phyloP scores from a whole-genome alignment of 1,284 basidiomycete species.

The Fomitiporia mediterranea region DNA sequence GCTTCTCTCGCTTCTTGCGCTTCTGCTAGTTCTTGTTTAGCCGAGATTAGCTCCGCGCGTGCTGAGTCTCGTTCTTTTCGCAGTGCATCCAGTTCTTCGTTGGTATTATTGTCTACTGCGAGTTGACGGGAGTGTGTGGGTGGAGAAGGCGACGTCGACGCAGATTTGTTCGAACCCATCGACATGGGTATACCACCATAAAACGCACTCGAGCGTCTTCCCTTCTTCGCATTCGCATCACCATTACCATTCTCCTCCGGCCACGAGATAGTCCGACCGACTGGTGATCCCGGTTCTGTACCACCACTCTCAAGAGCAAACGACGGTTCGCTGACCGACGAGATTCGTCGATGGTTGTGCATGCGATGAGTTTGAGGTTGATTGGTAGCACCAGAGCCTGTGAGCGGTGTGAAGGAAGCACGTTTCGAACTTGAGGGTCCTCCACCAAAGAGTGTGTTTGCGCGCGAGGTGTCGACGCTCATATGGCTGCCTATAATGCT shows the following conservation, averaged over 20 bases:
- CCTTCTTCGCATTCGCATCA: constrained; percentile 28
- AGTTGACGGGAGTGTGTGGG: constrained; percentile 23
- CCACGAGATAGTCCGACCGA: constrained; percentile 29
- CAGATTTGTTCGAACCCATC: constrained; percentile 23
- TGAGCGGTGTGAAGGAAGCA: constrained; percentile 66
- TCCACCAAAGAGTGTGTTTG: constrained; percentile 35
- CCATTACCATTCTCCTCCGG: constrained; percentile 26
- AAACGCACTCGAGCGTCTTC: constrained; percentile 48
- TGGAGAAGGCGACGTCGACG: constrained; percentile 33
- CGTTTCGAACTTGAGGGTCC: constrained; percentile 55
- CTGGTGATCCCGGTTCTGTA: constrained; percentile 23
- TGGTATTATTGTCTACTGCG: constrained; percentile 12
- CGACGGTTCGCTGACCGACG: constrained; percentile 58
- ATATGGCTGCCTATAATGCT: constrained; percentile 46
- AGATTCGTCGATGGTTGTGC: constrained; percentile 58
- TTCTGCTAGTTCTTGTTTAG: constrained; percentile 65
- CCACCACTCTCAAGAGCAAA: constrained; percentile 24
- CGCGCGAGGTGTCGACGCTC: constrained; percentile 52
- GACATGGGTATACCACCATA: constrained; percentile 36
- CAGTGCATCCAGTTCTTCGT: constrained; percentile 41
- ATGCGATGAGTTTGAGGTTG: constrained; percentile 28
- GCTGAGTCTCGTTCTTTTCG: constrained; percentile 56
- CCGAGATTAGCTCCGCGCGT: constrained; percentile 57
- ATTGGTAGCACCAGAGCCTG: constrained; percentile 40
- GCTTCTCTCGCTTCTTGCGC: constrained; percentile 81